These are phyloP conservation scores for Paramecium caudatum DNA, from an alignment of 73 alveolate species.

Conservation along the genomic window DNA sequence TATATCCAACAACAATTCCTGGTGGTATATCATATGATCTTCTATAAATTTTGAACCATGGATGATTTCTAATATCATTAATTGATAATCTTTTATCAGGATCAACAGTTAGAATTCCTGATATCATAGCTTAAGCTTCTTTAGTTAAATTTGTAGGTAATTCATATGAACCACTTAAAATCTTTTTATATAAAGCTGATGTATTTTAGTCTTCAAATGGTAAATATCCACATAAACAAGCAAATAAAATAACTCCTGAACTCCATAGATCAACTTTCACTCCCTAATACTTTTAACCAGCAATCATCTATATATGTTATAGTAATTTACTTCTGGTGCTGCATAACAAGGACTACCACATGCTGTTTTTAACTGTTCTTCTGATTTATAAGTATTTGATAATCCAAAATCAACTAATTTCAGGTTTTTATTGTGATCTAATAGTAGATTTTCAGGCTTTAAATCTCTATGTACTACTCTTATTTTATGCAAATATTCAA, in stretches of 20 bases:
- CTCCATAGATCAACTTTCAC: constrained; percentile 96
- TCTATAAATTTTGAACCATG: constrained; percentile 88
- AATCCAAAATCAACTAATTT: constrained; percentile 97
- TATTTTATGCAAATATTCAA: constrained; percentile 92
- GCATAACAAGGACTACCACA: constrained; percentile 64
- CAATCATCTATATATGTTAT: constrained; percentile 85
- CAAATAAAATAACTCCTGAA: constrained; percentile 95
- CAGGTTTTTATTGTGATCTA: constrained; percentile 90
- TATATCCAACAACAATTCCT: constrained; percentile 89
- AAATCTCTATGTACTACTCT: constrained; percentile 95
- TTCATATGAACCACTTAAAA: constrained; percentile 66
- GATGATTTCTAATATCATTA: constrained; percentile 88
- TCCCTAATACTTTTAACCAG: constrained; percentile 92
- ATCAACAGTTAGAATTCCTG: constrained; percentile 86
- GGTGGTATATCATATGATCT: constrained; percentile 75
- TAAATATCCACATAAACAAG: constrained; percentile 95
- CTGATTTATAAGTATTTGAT: constrained; percentile 89
- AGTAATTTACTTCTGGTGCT: constrained; percentile 22
- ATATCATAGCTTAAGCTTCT: constrained; percentile 89
- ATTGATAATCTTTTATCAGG: constrained; percentile 90
- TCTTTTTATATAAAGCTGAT: constrained; percentile 69
- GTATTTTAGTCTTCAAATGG: constrained; percentile 89
- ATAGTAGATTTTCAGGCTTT: constrained; percentile 96
- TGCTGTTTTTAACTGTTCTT: constrained; percentile 94
- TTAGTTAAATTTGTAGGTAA: constrained; percentile 88